Conservation (phyloP, 345 rosid species). For the Hibiscus tridactylites region DNA sequence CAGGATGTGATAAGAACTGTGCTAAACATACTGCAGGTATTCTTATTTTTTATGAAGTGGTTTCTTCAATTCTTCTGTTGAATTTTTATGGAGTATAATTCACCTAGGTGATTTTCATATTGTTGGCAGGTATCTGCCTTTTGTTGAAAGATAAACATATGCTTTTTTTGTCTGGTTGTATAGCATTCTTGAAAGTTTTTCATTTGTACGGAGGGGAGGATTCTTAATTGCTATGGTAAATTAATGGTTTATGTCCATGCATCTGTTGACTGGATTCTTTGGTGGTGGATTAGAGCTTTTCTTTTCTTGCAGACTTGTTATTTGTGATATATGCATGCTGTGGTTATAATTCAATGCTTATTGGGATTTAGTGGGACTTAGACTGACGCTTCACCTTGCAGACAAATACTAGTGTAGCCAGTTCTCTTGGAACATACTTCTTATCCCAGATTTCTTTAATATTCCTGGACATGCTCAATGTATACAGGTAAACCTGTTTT, state of each 20-base stretch:
- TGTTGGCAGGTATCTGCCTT: neutral
- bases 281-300: neutral
- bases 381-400: conserved; percentile 27
- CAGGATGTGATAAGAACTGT: conserved; percentile 83
- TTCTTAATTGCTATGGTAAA: neutral
- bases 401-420: conserved; percentile 98
- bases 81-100: neutral
- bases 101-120: neutral
- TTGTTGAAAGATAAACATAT: neutral
- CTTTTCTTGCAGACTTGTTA: neutral
- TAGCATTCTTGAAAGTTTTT: neutral
- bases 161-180: neutral
- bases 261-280: neutral
- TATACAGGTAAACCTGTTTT: conserved; percentile 58
- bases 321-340: neutral
- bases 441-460: conserved; percentile 77
- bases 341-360: neutral
- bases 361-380: neutral
- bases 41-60: neutral
- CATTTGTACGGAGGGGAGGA: neutral
- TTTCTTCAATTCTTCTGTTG: neutral
- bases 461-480: conserved; percentile 97
- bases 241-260: neutral
- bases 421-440: conserved; percentile 84
- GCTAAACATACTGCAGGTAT: conserved; percentile 91